phyloP scores from a whole-genome alignment of 192 early-diverging fungal species.

The Backusella psychrophila region DNA sequence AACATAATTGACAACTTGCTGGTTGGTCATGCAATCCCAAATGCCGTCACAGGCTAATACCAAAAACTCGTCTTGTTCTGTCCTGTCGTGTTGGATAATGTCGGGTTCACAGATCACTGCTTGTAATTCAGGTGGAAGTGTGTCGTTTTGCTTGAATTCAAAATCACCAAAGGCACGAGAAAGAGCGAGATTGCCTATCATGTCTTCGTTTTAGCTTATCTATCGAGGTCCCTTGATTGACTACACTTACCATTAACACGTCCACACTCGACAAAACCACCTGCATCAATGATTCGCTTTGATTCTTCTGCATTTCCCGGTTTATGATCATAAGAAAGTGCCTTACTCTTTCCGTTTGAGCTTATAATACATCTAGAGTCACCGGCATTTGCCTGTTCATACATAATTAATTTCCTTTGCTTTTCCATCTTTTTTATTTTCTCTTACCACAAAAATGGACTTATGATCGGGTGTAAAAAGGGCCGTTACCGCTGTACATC shows the following conservation, averaged over 20 bases:
- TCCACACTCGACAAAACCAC: constrained; percentile 98
- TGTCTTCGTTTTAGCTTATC: background rate
- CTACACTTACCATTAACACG: constrained; percentile 86
- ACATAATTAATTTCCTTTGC: background rate
- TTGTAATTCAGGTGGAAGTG: constrained; percentile 82
- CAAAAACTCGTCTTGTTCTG: constrained; percentile 85
- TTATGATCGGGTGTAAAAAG: constrained; percentile 81
- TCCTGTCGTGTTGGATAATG: constrained; percentile 59
- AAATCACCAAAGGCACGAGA: constrained; percentile 98
- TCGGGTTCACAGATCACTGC: constrained; percentile 92
- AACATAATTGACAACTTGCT: constrained; percentile 88
- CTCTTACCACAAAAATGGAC: constrained; percentile 64
- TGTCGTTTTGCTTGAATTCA: constrained; percentile 93
- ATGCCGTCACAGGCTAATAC: constrained; percentile 98
- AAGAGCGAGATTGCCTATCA: constrained; percentile 84
- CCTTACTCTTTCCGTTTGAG: constrained; percentile 66
- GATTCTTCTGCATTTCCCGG: constrained; percentile 85
- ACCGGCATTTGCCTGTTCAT: constrained; percentile 82
- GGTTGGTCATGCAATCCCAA: constrained; percentile 96
- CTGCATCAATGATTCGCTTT: constrained; percentile 82
- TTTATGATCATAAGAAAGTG: constrained; percentile 95
- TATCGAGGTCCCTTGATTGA: background rate
- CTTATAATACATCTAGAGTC: constrained; percentile 94
- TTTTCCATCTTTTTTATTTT: background rate
- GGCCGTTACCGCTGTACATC: constrained; percentile 94